Evolutionary conservation across 2,329 filamentous ascomycete genomes (phyloP), one percentile per base, ranked within the genome.

Genomic region (Trichoderma lentiforme): DNA sequence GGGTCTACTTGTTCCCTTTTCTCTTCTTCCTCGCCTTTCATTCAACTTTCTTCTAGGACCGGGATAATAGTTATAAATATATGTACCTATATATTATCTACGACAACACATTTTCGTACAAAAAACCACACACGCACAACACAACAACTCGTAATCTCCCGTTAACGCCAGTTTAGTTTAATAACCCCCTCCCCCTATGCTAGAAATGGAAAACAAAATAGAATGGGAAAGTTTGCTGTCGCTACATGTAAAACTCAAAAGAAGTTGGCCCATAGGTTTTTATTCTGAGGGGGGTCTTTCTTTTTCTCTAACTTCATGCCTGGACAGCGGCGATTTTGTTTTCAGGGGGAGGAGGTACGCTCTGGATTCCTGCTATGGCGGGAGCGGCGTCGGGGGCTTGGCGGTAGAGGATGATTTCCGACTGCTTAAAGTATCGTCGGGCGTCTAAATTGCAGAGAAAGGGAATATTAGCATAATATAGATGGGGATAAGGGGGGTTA

Each of bases 391-490:
- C 89, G 7, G 89, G 89, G 21, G 89, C 86, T 81, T 98, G 96
- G 75, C 96, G 91, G 85, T 93, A 98, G 67, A 99, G 90, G 72
- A 98, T 95, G 80, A 99, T 99, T 84, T 99, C 96, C 67, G 94
- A 98, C 83, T 99, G 96, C 83, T 99, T 99, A 85, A 99, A 99
- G 84, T 99, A 99, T 78, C 96, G 90, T 78, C 96, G 91, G 64
- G 96, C 96, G 82, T 99, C 96, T 95, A 79, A 1, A 34, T 60
- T 0, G 18, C 15, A 60, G n/a, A 15, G 9, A 30, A n/a, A 30
- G 7, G 11, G 15, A 34, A 66, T n/a, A 24, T 58, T 30, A 68
- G 57, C 36, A 21, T 14, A 6, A 4, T 21, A 9, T 12, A 6
- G 36, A 8, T 62, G n/a, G 21, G 15, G 18, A 34, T 15, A 11